These are phyloP conservation scores for Monilinia fructigena DNA, from an alignment of 2,329 filamentous ascomycete species.

Conservation along the genomic window DNA sequence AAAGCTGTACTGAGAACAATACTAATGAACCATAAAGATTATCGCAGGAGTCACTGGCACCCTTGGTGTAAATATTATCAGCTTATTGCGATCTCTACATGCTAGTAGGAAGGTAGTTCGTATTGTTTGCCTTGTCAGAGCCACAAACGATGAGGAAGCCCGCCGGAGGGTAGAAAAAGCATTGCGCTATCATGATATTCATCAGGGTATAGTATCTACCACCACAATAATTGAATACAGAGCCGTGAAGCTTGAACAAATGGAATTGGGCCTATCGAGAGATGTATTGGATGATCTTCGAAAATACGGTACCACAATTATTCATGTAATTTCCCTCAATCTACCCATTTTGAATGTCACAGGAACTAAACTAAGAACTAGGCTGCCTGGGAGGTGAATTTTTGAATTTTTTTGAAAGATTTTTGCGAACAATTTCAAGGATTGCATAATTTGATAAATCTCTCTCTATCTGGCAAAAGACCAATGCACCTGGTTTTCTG, in stretches of 20 bases:
- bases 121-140: slow-evolving; percentile 50
- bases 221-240: slow-evolving; percentile 25
- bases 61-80: slow-evolving; percentile 52
- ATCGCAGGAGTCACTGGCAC: slow-evolving; percentile 52
- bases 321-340: slow-evolving; percentile 48
- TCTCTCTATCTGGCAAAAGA: slow-evolving; percentile 41
- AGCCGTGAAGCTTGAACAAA: slow-evolving; percentile 50
- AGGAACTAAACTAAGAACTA: slow-evolving; percentile 12
- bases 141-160: slow-evolving; percentile 44
- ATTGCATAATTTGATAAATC: slow-evolving; percentile 49
- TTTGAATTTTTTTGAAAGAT: slow-evolving; percentile 54
- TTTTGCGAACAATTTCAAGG: slow-evolving; percentile 56
- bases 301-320: slow-evolving; percentile 45
- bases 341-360: not conserved
- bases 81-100: slow-evolving; percentile 36
- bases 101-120: slow-evolving; percentile 47
- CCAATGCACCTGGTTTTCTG: slow-evolving; percentile 48
- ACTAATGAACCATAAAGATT: slow-evolving; percentile 34
- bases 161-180: slow-evolving; percentile 46
- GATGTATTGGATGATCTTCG: slow-evolving; percentile 37
- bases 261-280: slow-evolving; percentile 48
- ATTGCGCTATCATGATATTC: slow-evolving; percentile 40
- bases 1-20: not conserved
- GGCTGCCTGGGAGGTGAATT: slow-evolving; percentile 63
- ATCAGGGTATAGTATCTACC: not conserved